Evolutionary conservation across 768 basidiomycete species (phyloP).

Genomic region (Trametes gibbosa): DNA sequence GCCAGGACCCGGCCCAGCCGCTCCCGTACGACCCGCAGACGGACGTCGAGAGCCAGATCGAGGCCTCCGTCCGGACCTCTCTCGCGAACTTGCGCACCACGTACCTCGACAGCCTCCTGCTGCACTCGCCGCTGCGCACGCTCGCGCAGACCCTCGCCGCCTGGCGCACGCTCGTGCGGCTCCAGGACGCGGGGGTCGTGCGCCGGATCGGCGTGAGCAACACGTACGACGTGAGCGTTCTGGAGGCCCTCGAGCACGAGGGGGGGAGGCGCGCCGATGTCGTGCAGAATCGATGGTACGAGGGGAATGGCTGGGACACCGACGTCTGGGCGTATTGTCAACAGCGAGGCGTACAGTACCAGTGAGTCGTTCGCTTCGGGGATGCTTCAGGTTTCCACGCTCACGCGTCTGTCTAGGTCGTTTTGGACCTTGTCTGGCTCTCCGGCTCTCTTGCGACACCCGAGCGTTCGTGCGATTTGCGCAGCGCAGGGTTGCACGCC

Average conservation of each 20-base stretch:
- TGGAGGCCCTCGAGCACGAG: slow-evolving; percentile 51
- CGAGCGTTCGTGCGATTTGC: slow-evolving; percentile 44
- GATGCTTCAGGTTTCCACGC: not conserved
- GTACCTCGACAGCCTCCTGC: slow-evolving; percentile 75
- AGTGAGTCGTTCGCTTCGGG: slow-evolving; percentile 41
- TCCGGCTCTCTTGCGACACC: slow-evolving; percentile 54
- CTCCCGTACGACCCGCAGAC: slow-evolving; percentile 67
- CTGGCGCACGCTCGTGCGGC: slow-evolving; percentile 56
- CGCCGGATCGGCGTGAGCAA: slow-evolving; percentile 75
- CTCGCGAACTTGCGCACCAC: slow-evolving; percentile 66
- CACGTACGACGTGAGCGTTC: slow-evolving; percentile 58
- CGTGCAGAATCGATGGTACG: slow-evolving; percentile 85
- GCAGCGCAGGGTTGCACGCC: slow-evolving; percentile 49
- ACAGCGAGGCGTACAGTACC: slow-evolving; percentile 64
- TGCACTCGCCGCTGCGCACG: slow-evolving; percentile 72
- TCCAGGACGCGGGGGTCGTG: slow-evolving; percentile 66
- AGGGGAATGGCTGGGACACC: slow-evolving; percentile 74
- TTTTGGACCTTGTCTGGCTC: slow-evolving; percentile 89
- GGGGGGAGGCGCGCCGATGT: slow-evolving; percentile 55
- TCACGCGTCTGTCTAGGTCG: slow-evolving; percentile 45
- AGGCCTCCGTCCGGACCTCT: slow-evolving; percentile 59
- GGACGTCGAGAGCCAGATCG: slow-evolving; percentile 57
- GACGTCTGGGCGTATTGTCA: slow-evolving; percentile 64
- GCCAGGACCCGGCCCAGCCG: slow-evolving; percentile 68
- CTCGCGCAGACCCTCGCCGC: slow-evolving; percentile 62